A percentile compares a stretch with the other conserved stretches of the same genome.
Conservation (phyloP, 306 rosid species). For the Cyclanthera cordifolia region DNA sequence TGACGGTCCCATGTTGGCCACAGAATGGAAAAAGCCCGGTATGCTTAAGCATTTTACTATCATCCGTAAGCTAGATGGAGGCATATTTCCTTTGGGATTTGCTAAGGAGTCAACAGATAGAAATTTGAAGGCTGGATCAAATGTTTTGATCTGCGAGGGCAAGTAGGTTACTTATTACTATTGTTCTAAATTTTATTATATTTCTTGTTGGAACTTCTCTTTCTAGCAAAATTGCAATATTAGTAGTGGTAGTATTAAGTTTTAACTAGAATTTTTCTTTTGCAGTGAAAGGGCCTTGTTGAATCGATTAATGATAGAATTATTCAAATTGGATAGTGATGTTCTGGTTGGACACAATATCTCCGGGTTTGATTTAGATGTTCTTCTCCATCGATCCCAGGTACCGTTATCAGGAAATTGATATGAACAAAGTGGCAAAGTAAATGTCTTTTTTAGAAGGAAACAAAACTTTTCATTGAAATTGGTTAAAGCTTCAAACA, state of each 20-base stretch:
- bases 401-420: conserved; percentile 25
- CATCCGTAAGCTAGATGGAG: conserved; percentile 80
- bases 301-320: conserved; percentile 61
- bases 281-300: conserved; percentile 92
- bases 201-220: conserved; percentile 17
- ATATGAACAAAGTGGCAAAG: background rate
- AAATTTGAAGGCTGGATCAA: conserved; percentile 63
- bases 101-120: conserved; percentile 54
- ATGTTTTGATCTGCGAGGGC: conserved; percentile 63
- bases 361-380: conserved; percentile 91
- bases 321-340: conserved; percentile 82
- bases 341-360: conserved; percentile 90
- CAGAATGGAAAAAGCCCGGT: conserved; percentile 79
- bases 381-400: conserved; percentile 90
- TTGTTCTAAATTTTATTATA: conserved; percentile 11
- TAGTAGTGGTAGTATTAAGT: background rate
- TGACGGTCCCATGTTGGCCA: conserved; percentile 83
- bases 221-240: background rate
- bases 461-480: too few relatives aligned
- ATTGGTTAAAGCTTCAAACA: too few relatives aligned
- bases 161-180: conserved; percentile 31
- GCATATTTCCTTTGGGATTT: conserved; percentile 78
- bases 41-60: conserved; percentile 87
- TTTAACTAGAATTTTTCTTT: conserved; percentile 19
- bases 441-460: background rate